Evolutionary conservation across 116 monocot species (phyloP).

Genomic region (Iris pallida): DNA sequence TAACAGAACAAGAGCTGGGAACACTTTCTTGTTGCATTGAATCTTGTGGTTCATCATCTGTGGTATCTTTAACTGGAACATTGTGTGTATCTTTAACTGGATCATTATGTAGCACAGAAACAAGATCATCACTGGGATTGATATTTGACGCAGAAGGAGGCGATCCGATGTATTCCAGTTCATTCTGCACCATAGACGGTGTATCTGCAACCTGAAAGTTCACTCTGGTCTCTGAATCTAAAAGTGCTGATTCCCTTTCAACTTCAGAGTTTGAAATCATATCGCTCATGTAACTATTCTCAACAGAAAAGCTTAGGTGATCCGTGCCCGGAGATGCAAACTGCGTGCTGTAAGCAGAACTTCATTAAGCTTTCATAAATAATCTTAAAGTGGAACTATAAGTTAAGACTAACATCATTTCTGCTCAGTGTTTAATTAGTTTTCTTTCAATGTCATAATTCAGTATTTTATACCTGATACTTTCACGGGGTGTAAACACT

Average conservation of each 20-base stretch:
- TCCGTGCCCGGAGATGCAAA: slow-evolving; percentile 51
- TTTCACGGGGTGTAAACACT: slow-evolving; percentile 16
- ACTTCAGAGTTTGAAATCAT: slow-evolving; percentile 42
- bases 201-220: slow-evolving; percentile 28
- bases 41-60: slow-evolving; percentile 13
- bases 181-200: slow-evolving; percentile 25
- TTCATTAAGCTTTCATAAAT: neutral
- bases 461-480: slow-evolving; percentile 30
- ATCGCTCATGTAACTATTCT: slow-evolving; percentile 43
- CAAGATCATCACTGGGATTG: slow-evolving; percentile 4
- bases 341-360: slow-evolving; percentile 25
- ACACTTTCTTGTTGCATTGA: slow-evolving; percentile 26
- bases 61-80: slow-evolving; percentile 2
- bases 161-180: slow-evolving; percentile 13
- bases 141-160: too few relatives aligned
- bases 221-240: slow-evolving; percentile 50
- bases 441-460: too few relatives aligned
- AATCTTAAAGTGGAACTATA: too few relatives aligned
- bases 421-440: too few relatives aligned
- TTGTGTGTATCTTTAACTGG: neutral
- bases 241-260: slow-evolving; percentile 42
- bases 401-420: neutral
- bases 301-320: slow-evolving; percentile 40
- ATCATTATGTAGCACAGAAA: slow-evolving; percentile 17
- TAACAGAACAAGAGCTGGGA: slow-evolving; percentile 34